Base-by-base conservation (phyloP, 225 moss, liverwort and hornwort species). In the Sphagnum tenellum region DNA sequence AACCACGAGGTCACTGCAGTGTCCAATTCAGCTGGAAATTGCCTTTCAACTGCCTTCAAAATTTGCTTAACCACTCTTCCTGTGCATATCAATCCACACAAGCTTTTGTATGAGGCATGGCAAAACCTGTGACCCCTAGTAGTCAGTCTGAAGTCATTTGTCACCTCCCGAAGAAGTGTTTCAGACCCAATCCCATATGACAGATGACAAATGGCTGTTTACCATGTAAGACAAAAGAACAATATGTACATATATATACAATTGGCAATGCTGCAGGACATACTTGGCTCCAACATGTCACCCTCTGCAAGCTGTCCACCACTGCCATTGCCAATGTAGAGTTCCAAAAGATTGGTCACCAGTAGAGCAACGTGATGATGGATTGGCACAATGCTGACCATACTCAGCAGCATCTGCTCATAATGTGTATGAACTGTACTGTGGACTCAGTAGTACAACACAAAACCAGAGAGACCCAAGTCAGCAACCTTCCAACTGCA, bases 11-110 rank as follows among this genome's bases (percentile, higher is more conserved):
- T 81, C 47, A 93, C 75, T 46, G 87, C 89, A 68, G 62, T 81
- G 73, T 98, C 98, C 74, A 98, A 67, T 65, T 93, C 83, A 14
- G 62, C 67, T 46, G 93, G 87, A 78, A 85, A 93, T 47, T 79
- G 83, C 66, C 56, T 86, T 70, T 84, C 93, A 45, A 98, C 47
- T 62, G 79, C 78, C 79, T 78, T 77, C 2, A 93, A 69, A 6
- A 90, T 71, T 63, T 57, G 82, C 74, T 78, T 89, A 3, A 87
- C 80, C 62, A 87, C 71, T 75, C 75, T 72, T 73, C 77, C 94
- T 94, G 78, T 72, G 68, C 48, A 70, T 57, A 13, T 52, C 72
- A 76, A 66, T 56, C 13, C 9, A 29, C 54, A 13, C 8, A 64
- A 50, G 12, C 47, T 29, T 29, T 29, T 29, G 29, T 29, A 29